phyloP scores from a whole-genome alignment of 2,329 filamentous ascomycete species.

The Aspergillus quadrilineatus region DNA sequence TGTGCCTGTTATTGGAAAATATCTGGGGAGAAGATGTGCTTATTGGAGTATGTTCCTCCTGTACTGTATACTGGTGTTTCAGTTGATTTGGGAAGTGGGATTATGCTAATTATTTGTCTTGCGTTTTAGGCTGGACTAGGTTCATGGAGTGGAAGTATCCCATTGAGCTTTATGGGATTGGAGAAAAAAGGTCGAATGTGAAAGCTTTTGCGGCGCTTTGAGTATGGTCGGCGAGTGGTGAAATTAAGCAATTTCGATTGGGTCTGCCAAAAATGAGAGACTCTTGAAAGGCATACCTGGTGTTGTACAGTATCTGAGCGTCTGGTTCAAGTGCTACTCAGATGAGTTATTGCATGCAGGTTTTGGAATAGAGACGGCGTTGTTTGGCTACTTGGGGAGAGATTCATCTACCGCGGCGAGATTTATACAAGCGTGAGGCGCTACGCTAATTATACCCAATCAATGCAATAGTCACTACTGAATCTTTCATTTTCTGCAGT shows the following conservation, averaged over 20 bases:
- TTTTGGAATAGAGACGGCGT: slow-evolving; percentile 9
- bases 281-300: background rate
- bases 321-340: background rate
- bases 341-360: background rate
- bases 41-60: slow-evolving; percentile 73
- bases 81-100: background rate
- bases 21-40: slow-evolving; percentile 88
- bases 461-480: slow-evolving; percentile 6
- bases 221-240: background rate
- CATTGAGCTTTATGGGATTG: slow-evolving; percentile 61
- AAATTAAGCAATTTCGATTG: background rate
- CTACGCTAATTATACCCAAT: slow-evolving; percentile 20
- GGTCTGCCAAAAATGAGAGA: background rate
- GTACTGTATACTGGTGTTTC: background rate
- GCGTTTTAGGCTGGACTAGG: slow-evolving; percentile 73
- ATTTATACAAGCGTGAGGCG: slow-evolving; percentile 1
- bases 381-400: background rate
- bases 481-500: background rate
- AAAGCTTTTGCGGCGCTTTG: slow-evolving; percentile 51
- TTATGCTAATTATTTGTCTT: background rate
- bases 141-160: slow-evolving; percentile 95
- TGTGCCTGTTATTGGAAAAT: slow-evolving; percentile 92
- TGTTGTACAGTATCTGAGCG: slow-evolving; percentile 1
- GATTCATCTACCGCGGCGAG: background rate
- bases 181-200: slow-evolving; percentile 60